A percentile compares a stretch with the other conserved stretches of the same genome.
phyloP scores from a whole-genome alignment of 2,329 filamentous ascomycete species.

The Paecilomyces sp. region DNA sequence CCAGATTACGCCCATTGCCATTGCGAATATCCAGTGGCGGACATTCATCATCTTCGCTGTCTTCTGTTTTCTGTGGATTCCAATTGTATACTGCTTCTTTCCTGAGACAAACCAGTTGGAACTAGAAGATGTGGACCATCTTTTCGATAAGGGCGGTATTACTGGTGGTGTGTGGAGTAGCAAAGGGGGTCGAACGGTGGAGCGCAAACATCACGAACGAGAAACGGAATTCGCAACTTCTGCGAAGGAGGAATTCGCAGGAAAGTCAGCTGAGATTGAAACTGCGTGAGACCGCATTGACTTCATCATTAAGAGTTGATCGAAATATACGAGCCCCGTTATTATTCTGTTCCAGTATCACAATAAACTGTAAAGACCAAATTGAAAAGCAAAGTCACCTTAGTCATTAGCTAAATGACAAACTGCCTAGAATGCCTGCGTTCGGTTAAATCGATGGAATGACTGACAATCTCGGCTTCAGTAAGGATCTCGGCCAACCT shows the following conservation, averaged over 20 bases:
- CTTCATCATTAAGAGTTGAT: not conserved
- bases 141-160: slow-evolving; percentile 32
- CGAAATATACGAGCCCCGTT: not conserved
- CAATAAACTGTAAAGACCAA: no score
- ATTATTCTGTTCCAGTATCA: not conserved
- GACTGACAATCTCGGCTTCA: no score
- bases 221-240: not conserved
- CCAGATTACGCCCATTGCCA: slow-evolving; percentile 19
- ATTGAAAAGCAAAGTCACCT: no score
- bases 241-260: not conserved
- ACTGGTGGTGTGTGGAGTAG: slow-evolving; percentile 31
- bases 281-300: not conserved
- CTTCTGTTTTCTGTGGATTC: slow-evolving; percentile 23
- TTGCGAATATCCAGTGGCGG: slow-evolving; percentile 23
- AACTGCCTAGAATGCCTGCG: no score
- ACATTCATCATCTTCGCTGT: slow-evolving; percentile 23
- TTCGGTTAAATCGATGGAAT: no score
- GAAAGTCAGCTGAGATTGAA: not conserved
- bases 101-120: slow-evolving; percentile 59
- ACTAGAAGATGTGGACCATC: slow-evolving; percentile 55
- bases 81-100: slow-evolving; percentile 57
- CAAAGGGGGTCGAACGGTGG: slow-evolving; percentile 13
- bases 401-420: no score
- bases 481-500: no score
- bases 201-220: slow-evolving; percentile 1